Conservation (phyloP, 169 alveolate species). For the Cyclospora cayetanensis region DNA sequence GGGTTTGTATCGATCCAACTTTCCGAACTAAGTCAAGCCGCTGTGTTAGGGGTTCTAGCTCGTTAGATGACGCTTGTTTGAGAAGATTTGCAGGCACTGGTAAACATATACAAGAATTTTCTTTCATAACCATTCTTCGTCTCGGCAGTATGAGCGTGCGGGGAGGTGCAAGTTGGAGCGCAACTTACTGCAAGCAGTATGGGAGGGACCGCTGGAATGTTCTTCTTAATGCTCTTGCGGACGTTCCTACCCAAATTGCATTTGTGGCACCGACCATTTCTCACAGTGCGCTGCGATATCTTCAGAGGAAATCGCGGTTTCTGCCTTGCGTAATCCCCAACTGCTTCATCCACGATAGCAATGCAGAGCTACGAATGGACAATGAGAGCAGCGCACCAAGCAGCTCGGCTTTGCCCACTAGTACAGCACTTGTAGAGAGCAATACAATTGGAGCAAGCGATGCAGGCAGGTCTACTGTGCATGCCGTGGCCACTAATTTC, state of each 20-base stretch:
- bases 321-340: constrained; percentile 47
- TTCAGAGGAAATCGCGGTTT: constrained; percentile 28
- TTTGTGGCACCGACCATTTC: constrained; percentile 31
- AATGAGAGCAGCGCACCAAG: neutral
- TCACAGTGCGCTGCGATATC: constrained; percentile 48
- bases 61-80: no score
- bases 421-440: no score
- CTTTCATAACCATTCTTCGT: no score
- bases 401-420: no score
- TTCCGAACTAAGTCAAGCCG: no score
- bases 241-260: constrained; percentile 18
- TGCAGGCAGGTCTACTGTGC: no score
- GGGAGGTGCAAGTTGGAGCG: constrained; percentile 51
- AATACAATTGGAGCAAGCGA: neutral
- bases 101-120: no score
- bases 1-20: no score
- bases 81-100: no score
- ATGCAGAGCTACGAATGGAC: neutral
- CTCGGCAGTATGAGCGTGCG: constrained; percentile 53
- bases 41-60: no score
- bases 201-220: constrained; percentile 22
- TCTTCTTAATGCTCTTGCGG: constrained; percentile 18
- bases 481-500: no score
- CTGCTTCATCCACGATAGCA: neutral
- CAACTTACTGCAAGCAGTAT: constrained; percentile 56